These are phyloP conservation scores for Saccharomyces paradoxus DNA, from an alignment of 805 yeast species.

Conservation along the genomic window DNA sequence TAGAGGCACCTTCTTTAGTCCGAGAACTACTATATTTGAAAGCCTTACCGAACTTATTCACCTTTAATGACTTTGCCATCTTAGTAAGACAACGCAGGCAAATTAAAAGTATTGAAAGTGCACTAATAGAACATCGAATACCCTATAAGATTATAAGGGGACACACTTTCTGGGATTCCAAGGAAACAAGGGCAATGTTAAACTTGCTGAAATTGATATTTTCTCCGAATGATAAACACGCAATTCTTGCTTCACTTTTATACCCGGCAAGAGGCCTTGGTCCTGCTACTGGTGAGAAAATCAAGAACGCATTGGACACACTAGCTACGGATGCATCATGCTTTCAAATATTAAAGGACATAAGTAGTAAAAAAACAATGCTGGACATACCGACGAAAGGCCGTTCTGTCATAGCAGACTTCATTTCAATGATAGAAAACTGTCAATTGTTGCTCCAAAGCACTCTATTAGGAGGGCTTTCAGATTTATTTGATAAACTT, in stretches of 20 bases:
- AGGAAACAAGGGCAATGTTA: slow-evolving; percentile 55
- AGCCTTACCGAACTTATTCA: slow-evolving; percentile 38
- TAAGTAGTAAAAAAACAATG: slow-evolving; percentile 4
- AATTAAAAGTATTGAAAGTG: slow-evolving; percentile 57
- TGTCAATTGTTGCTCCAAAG: slow-evolving; percentile 11
- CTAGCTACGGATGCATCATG: slow-evolving; percentile 5
- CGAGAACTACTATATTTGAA: slow-evolving; percentile 45
- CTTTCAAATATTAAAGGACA: slow-evolving; percentile 10
- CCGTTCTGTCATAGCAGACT: slow-evolving; percentile 14
- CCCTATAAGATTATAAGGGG: slow-evolving; percentile 70
- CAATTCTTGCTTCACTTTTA: slow-evolving; percentile 49
- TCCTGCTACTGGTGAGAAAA: slow-evolving; percentile 35
- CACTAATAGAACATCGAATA: slow-evolving; percentile 44
- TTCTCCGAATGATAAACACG: slow-evolving; percentile 50
- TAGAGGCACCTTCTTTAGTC: slow-evolving; percentile 55
- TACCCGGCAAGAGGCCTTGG: slow-evolving; percentile 68
- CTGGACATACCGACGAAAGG: slow-evolving; percentile 18
- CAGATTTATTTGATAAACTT: slow-evolving; percentile 22
- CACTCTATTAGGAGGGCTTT: slow-evolving; percentile 8
- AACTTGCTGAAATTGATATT: slow-evolving; percentile 58
- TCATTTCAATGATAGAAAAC: slow-evolving; percentile 18
- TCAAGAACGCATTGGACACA: slow-evolving; percentile 13
- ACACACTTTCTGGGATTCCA: slow-evolving; percentile 68
- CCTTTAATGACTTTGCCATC: slow-evolving; percentile 59
- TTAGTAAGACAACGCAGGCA: slow-evolving; percentile 58